Percentiles rank a stretch among this genome's conserved stretches.
Conservation (phyloP, 2,329 filamentous ascomycete species). For the Sporothrix inflata region DNA sequence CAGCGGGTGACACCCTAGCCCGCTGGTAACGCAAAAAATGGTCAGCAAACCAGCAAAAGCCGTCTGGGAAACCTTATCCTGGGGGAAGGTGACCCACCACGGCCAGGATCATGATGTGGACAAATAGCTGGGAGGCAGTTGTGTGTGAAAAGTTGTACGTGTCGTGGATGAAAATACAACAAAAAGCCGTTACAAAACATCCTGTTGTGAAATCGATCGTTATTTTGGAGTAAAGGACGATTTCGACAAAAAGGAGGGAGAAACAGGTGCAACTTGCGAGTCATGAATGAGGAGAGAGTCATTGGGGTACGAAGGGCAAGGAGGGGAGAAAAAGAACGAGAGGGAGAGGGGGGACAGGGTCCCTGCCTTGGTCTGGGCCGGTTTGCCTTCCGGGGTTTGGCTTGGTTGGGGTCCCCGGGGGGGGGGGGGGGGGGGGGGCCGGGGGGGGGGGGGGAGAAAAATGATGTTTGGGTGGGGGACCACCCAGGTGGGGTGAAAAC, state of each 20-base stretch:
- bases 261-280: neutral
- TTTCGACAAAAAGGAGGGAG: neutral
- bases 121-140: neutral
- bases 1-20: neutral
- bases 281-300: neutral
- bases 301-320: neutral
- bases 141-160: neutral
- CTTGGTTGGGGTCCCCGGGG: neutral
- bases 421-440: neutral
- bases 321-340: neutral
- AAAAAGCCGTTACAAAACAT: neutral
- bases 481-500: too few relatives aligned
- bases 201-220: too few relatives aligned
- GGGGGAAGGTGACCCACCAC: neutral
- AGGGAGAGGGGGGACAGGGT: neutral
- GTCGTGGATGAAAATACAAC: neutral
- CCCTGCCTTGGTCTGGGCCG: neutral
- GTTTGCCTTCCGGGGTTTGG: neutral
- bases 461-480: too few relatives aligned
- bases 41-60: neutral
- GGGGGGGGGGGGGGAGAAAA: neutral
- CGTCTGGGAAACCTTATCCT: constrained; percentile 15
- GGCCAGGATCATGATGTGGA: neutral
- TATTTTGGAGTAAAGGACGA: neutral
- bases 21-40: neutral